phyloP scores from a whole-genome alignment of 2,329 filamentous ascomycete species.

The Ophiostoma sp. region DNA sequence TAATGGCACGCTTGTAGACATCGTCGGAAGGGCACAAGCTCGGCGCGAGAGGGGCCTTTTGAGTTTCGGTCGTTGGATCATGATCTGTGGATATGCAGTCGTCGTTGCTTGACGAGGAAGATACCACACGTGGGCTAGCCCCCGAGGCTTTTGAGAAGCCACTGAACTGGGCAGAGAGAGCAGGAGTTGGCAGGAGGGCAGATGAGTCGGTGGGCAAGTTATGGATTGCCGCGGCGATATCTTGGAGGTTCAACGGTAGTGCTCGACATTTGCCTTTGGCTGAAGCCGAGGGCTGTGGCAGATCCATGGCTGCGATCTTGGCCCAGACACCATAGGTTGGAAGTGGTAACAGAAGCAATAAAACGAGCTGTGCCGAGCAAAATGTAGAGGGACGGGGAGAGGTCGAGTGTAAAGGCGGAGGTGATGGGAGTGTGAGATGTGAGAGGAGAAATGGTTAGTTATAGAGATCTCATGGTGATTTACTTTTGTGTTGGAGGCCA shows the following conservation, averaged over 20 bases:
- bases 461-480: no score
- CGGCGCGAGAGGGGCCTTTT: background rate
- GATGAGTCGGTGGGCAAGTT: constrained; percentile 16
- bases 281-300: background rate
- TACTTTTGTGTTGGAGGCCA: no score
- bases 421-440: no score
- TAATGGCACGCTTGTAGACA: constrained; percentile 14
- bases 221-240: constrained; percentile 15
- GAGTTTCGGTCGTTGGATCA: background rate
- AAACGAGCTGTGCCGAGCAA: no score
- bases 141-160: background rate
- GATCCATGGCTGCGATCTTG: background rate
- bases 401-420: no score
- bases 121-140: background rate
- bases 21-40: background rate
- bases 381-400: no score
- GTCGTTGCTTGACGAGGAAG: background rate
- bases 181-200: constrained; percentile 15
- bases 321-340: background rate
- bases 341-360: background rate
- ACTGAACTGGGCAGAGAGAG: background rate
- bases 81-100: background rate
- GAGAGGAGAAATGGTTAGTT: no score
- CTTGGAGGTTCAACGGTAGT: constrained; percentile 15
- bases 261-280: constrained; percentile 16